Evolutionary conservation across 2,329 filamentous ascomycete genomes (phyloP).

Genomic region (Dryadomyces quercus-mongolicae): DNA sequence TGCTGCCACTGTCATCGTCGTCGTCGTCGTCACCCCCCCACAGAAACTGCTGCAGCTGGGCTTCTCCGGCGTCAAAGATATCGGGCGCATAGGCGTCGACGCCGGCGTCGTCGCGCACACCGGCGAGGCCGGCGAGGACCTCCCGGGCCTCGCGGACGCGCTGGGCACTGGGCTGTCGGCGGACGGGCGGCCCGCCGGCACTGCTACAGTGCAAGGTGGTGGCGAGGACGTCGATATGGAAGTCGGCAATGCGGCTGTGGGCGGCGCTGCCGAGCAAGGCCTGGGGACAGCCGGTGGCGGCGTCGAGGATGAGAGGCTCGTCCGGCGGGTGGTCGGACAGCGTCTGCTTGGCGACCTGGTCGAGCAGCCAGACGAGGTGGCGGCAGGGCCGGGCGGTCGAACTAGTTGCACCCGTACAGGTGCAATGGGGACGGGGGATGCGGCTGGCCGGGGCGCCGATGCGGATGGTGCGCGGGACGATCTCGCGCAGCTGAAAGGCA

Average conservation of each 20-base stretch:
- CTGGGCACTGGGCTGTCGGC: slow-evolving; percentile 18
- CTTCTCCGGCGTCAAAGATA: slow-evolving; percentile 22
- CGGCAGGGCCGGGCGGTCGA: slow-evolving; percentile 25
- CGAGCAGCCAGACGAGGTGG: slow-evolving; percentile 42
- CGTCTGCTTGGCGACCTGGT: slow-evolving; percentile 36
- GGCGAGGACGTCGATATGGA: slow-evolving; percentile 39
- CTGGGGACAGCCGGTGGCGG: slow-evolving; percentile 17
- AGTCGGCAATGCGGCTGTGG: slow-evolving; percentile 35
- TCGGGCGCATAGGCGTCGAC: slow-evolving; percentile 33
- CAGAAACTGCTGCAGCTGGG: slow-evolving; percentile 6
- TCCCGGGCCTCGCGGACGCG: slow-evolving; percentile 38
- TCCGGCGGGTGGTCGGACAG: slow-evolving; percentile 29
- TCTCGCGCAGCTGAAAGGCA: slow-evolving; percentile 44
- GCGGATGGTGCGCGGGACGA: slow-evolving; percentile 38
- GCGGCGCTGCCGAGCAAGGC: slow-evolving; percentile 4
- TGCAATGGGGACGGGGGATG: slow-evolving; percentile 31
- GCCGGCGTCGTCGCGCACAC: slow-evolving; percentile 21
- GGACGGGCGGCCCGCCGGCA: slow-evolving; percentile 17
- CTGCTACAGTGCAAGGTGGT: slow-evolving; percentile 38
- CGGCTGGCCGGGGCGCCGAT: slow-evolving; percentile 29
- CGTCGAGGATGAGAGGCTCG: slow-evolving; percentile 19
- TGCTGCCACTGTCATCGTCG: too few species aligned
- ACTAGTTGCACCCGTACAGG: slow-evolving; percentile 22
- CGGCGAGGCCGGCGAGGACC: slow-evolving; percentile 35
- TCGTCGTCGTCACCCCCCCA: slow-evolving; percentile 1